Evolutionary conservation across 192 early-diverging fungal species (phyloP), one percentile per base, ranked within the genome.

Genomic region (Anaeromyces robustus): DNA sequence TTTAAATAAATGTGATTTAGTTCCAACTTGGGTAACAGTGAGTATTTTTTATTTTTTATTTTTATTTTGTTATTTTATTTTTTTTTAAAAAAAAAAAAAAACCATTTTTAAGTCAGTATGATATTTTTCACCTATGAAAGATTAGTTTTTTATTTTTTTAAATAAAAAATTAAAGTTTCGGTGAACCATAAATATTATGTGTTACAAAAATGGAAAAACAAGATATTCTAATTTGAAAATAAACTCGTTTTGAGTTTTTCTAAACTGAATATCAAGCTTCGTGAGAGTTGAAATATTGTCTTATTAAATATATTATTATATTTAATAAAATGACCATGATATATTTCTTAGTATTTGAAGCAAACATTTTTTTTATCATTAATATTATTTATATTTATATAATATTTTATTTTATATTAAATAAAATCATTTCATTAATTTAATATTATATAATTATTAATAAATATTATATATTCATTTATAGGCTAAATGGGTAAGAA

Each of bases 21-120:
- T 99, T 9, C 98, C 98, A 28, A 97, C 97, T 29, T 99, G 98
- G 98, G 96, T 96, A 29, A 98, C 98, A 32, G 94, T 93, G 85
- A 83, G 88, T 87, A 30, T 80, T 83, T 18, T 41, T 77, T 43
- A 30, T 77, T n/a, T 29, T 39, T 28, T 2, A 2, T 16, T 12
- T 41, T 41, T 16, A 17, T 41, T 41, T 9, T 16, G 14, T 2
- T 79, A 22, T 30, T 77, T 77, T 17, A 26, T 81, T 78, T 37
- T 19, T 81, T 39, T 32, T 78, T 59, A 34, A 78, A 34, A 30
- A 17, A 14, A 30, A 77, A 30, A 30, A 77, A 12, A 16, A 78
- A 34, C 89, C 87, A 89, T 85, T 80, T 68, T 89, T 85, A 89
- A 90, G 89, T 90, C 89, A 90, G 83, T 81, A 84, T 84, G 77